Conservation (phyloP, 192 early-diverging fungal genomes). For the Entomortierella parvispora region DNA sequence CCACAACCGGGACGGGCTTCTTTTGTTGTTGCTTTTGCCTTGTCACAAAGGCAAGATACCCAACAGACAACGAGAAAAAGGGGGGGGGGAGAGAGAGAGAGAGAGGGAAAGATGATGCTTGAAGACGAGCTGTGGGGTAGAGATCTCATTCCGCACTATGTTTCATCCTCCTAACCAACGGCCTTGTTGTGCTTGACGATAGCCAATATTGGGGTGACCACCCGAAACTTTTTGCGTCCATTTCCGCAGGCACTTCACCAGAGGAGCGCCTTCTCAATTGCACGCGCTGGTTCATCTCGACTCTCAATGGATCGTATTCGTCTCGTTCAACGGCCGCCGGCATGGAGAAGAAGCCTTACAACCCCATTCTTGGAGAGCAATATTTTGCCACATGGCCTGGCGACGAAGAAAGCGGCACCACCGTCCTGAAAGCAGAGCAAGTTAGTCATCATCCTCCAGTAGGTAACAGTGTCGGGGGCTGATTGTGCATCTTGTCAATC, state of each 20-base stretch:
- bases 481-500: no score
- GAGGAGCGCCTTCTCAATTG: constrained; percentile 75
- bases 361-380: constrained; percentile 62
- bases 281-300: constrained; percentile 85
- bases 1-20: no score
- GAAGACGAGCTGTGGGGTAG: no score
- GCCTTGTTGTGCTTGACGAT: no score
- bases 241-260: constrained; percentile 63
- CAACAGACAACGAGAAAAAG: no score
- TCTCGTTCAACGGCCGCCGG: constrained; percentile 71
- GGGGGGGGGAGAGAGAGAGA: no score
- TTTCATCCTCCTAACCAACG: no score
- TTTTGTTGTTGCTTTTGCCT: no score
- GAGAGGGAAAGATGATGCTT: no score
- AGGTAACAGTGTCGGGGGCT: constrained; percentile 20
- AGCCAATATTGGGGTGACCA: constrained; percentile 69
- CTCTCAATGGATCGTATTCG: constrained; percentile 80
- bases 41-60: no score
- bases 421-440: constrained; percentile 54
- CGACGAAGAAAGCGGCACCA: constrained; percentile 31
- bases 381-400: constrained; percentile 58
- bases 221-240: constrained; percentile 69
- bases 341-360: constrained; percentile 85
- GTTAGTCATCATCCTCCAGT: constrained; percentile 65
- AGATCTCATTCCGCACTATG: no score